These are phyloP conservation scores for Trametopsis cervina DNA, from an alignment of 768 basidiomycete species.

Conservation along the genomic window DNA sequence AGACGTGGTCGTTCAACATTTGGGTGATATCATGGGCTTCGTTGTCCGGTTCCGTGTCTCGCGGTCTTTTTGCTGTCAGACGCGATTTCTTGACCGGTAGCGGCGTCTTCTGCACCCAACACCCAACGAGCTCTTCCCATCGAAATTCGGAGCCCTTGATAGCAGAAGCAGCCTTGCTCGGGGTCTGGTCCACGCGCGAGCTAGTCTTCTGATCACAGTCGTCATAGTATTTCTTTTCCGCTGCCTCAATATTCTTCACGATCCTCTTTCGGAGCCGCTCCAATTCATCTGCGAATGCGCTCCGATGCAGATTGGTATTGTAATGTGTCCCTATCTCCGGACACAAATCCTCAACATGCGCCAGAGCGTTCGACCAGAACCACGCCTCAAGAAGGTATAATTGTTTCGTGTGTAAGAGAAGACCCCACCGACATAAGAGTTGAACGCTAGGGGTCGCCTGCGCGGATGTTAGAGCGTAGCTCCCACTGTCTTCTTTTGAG, in stretches of 20 bases:
- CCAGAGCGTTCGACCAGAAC: conserved; percentile 44
- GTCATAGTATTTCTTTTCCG: conserved; percentile 42
- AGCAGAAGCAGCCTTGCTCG: conserved; percentile 14
- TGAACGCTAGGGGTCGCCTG: conserved; percentile 19
- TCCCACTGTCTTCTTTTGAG: not conserved
- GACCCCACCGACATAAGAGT: conserved; percentile 21
- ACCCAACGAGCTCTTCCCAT: conserved; percentile 41
- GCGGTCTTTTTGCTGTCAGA: not conserved
- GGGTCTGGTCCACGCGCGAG: not conserved
- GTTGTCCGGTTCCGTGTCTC: not conserved
- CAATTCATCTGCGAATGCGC: conserved; percentile 18
- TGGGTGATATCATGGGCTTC: not conserved
- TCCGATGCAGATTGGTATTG: conserved; percentile 16
- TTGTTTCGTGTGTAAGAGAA: conserved; percentile 25
- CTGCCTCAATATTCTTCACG: conserved; percentile 42
- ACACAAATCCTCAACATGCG: conserved; percentile 33
- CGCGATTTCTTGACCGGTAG: not conserved
- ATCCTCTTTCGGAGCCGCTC: conserved; percentile 32
- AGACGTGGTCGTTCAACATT: not conserved
- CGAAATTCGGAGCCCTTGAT: conserved; percentile 28
- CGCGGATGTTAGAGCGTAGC: conserved; percentile 1
- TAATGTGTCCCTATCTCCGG: conserved; percentile 14
- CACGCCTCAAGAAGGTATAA: conserved; percentile 41
- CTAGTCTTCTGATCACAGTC: not conserved
- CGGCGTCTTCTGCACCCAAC: conserved; percentile 37